These are phyloP conservation scores for Triticum dicoccoides DNA, from an alignment of 176 grass and related monocot species.

Conservation along the genomic window DNA sequence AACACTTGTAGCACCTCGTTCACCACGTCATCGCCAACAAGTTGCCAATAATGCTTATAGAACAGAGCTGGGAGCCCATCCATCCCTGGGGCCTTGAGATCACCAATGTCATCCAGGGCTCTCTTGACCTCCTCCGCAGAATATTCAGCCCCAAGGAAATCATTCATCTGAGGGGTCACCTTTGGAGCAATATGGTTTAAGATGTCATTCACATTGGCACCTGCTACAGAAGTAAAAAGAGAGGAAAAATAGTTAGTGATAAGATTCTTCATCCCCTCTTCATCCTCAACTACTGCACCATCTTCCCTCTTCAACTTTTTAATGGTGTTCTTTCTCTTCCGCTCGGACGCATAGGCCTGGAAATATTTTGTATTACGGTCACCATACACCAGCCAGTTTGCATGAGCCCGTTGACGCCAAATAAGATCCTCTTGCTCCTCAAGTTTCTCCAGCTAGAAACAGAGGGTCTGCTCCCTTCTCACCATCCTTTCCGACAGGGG, in stretches of 20 bases:
- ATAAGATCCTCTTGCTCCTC: too few species aligned
- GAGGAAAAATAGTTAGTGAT: not conserved
- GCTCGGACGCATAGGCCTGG: too few species aligned
- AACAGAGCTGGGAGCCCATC: not conserved
- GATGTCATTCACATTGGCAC: too few species aligned
- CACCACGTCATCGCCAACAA: not conserved
- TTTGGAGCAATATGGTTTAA: not conserved
- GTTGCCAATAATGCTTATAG: not conserved
- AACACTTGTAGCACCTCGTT: not conserved
- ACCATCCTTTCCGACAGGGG: too few species aligned
- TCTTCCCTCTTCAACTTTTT: too few species aligned
- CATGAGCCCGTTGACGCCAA: too few species aligned
- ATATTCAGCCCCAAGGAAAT: not conserved
- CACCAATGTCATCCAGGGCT: not conserved
- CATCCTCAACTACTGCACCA: too few species aligned
- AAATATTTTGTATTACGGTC: too few species aligned
- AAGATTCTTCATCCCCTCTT: not conserved
- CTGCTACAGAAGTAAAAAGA: not conserved
- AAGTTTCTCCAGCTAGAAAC: too few species aligned
- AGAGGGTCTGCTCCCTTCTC: too few species aligned
- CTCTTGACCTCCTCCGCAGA: not conserved
- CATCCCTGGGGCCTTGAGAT: not conserved
- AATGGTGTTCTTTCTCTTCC: too few species aligned
- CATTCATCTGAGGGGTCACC: not conserved
- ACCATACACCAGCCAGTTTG: too few species aligned